A percentile compares a stretch with the other conserved stretches of the same genome.
Conservation (phyloP, 306 rosid genomes). For the Coriaria nepalensis region DNA sequence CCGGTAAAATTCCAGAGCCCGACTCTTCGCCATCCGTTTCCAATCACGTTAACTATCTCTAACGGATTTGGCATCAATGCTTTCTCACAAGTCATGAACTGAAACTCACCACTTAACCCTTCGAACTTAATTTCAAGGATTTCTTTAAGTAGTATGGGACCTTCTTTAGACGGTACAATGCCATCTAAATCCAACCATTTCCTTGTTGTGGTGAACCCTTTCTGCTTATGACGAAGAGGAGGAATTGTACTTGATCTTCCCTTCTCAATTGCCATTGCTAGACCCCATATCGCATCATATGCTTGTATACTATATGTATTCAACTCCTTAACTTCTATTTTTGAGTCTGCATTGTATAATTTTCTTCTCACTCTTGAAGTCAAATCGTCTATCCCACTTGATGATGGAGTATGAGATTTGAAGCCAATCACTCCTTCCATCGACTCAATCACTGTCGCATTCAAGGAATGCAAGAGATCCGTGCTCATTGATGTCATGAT, state of each 20-base stretch:
- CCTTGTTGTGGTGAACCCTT: no score
- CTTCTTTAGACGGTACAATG: neutral
- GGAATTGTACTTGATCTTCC: no score
- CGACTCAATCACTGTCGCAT: neutral
- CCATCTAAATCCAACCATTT: no score
- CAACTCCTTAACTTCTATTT: conserved; percentile 1
- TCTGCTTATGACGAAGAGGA: no score
- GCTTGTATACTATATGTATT: conserved; percentile 2
- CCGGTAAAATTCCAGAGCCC: conserved; percentile 4
- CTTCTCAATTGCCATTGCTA: conserved; percentile 14
- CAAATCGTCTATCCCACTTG: neutral
- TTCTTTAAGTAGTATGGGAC: neutral
- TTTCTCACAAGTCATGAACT: conserved; percentile 2
- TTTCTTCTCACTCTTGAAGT: conserved; percentile 7
- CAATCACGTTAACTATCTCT: conserved; percentile 16
- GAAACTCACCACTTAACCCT: conserved; percentile 15
- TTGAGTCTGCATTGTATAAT: conserved; percentile 1
- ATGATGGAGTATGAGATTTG: conserved; percentile 2
- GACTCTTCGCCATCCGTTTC: conserved; percentile 9
- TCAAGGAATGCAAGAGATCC: conserved; percentile 1
- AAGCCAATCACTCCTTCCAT: conserved; percentile 11
- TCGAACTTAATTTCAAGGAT: neutral
- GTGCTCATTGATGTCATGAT: conserved; percentile 4
- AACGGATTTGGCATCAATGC: neutral
- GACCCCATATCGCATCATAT: conserved; percentile 12